Conservation (phyloP, 495 filamentous ascomycete genomes). For the Filosporella fistucella region DNA sequence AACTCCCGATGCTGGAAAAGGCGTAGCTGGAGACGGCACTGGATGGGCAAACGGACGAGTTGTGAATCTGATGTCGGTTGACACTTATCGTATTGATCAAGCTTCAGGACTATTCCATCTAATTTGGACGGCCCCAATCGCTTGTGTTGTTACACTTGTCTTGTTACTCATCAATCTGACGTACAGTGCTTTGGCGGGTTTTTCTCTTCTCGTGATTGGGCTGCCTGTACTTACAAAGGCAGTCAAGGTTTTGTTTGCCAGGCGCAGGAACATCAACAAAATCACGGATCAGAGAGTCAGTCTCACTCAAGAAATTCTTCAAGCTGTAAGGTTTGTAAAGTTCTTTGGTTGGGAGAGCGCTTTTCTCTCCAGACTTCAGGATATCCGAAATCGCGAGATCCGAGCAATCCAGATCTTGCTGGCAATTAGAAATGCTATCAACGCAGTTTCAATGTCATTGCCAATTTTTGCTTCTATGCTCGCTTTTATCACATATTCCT, state of each 20-base stretch:
- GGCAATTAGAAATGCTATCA: conserved; percentile 77
- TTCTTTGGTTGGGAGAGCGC: conserved; percentile 91
- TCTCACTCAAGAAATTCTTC: conserved; percentile 88
- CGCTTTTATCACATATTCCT: conserved; percentile 86
- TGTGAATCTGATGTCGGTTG: conserved; percentile 87
- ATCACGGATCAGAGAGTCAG: conserved; percentile 88
- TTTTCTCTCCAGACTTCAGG: conserved; percentile 71
- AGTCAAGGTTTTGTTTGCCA: conserved; percentile 64
- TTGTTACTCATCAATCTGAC: conserved; percentile 79
- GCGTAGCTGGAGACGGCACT: conserved; percentile 58
- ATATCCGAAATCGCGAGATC: conserved; percentile 72
- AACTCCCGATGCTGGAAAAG: conserved; percentile 32
- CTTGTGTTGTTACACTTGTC: conserved; percentile 70
- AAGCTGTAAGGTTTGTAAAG: conserved; percentile 90
- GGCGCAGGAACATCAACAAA: conserved; percentile 78
- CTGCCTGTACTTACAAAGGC: conserved; percentile 70
- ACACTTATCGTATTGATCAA: conserved; percentile 85
- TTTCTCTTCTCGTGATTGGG: conserved; percentile 72
- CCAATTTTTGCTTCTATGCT: conserved; percentile 94
- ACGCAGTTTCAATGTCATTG: conserved; percentile 67
- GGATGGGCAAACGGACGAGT: conserved; percentile 92
- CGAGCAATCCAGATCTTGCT: conserved; percentile 72
- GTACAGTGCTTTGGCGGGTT: conserved; percentile 85
- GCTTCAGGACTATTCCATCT: conserved; percentile 86
- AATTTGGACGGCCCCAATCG: conserved; percentile 78